A percentile compares a stretch with the other conserved stretches of the same genome.
phyloP scores from a whole-genome alignment of 345 rosid genomes.

The Citrus cavaleriei region DNA sequence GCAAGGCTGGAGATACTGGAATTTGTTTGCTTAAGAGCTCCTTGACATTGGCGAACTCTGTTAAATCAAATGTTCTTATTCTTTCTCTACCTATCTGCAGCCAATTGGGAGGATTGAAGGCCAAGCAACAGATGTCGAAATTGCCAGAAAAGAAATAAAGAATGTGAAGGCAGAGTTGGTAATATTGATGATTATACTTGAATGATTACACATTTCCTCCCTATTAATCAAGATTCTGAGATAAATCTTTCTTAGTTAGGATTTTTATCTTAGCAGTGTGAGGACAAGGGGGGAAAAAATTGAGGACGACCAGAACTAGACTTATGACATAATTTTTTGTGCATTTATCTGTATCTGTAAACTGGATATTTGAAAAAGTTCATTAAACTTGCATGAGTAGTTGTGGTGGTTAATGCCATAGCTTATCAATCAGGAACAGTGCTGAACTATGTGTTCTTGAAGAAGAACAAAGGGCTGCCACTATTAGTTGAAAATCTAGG shows the following conservation, averaged over 20 bases:
- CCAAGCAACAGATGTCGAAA: constrained; percentile 79
- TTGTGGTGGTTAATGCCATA: neutral
- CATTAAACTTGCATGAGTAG: neutral
- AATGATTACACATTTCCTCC: neutral
- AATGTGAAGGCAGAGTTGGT: constrained; percentile 74
- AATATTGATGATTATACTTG: constrained; percentile 26
- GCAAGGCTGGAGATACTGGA: neutral
- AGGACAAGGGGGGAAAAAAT: no score
- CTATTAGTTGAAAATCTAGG: neutral
- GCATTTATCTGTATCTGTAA: neutral
- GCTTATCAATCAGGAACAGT: neutral
- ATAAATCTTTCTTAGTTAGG: neutral
- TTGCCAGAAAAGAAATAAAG: constrained; percentile 71
- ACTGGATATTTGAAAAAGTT: neutral
- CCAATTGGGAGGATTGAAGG: constrained; percentile 94
- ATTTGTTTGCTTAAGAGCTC: neutral
- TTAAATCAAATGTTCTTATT: neutral
- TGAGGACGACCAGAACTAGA: neutral
- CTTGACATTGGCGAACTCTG: neutral
- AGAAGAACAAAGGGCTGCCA: neutral
- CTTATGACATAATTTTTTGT: neutral
- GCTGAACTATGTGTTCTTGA: neutral
- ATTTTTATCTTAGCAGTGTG: neutral
- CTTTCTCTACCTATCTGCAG: constrained; percentile 41
- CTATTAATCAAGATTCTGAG: neutral